These are phyloP conservation scores for Aspergillus sp. DNA, from an alignment of 2,329 filamentous ascomycete species.

Conservation along the genomic window DNA sequence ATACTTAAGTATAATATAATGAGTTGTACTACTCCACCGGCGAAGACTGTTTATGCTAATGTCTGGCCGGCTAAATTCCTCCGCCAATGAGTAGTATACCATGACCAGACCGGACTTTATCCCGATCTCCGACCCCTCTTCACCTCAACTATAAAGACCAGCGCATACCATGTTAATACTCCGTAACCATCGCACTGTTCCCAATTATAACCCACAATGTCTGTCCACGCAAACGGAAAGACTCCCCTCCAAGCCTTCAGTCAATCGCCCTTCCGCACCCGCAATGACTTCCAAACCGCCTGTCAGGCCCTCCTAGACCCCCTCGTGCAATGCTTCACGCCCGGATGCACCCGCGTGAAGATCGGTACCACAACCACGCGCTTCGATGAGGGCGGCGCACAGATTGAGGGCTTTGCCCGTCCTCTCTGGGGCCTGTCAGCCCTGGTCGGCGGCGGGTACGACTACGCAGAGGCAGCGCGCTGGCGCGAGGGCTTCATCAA, in stretches of 20 bases:
- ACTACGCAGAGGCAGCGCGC: conserved; percentile 61
- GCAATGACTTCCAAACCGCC: conserved; percentile 53
- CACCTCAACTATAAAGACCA: neutral
- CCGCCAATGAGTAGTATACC: neutral
- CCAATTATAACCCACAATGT: conserved; percentile 17
- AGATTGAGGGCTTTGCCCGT: conserved; percentile 72
- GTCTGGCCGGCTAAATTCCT: neutral
- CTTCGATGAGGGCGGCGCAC: conserved; percentile 74
- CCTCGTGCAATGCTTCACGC: conserved; percentile 69
- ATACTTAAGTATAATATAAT: no score
- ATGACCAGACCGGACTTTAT: conserved; percentile 1
- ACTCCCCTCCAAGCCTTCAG: conserved; percentile 28
- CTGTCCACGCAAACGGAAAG: conserved; percentile 28
- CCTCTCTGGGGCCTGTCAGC: conserved; percentile 74
- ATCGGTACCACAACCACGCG: conserved; percentile 70
- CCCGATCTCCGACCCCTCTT: neutral
- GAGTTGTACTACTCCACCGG: no score
- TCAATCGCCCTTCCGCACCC: conserved; percentile 24
- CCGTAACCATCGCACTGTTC: neutral
- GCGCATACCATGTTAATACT: neutral
- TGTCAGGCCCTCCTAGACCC: conserved; percentile 66
- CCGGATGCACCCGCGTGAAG: conserved; percentile 61
- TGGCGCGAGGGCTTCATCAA: conserved; percentile 69
- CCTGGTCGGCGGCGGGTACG: conserved; percentile 65
- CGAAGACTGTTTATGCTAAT: neutral